phyloP scores from a whole-genome alignment of 192 early-diverging fungal species.

The Coemansia reversa region DNA sequence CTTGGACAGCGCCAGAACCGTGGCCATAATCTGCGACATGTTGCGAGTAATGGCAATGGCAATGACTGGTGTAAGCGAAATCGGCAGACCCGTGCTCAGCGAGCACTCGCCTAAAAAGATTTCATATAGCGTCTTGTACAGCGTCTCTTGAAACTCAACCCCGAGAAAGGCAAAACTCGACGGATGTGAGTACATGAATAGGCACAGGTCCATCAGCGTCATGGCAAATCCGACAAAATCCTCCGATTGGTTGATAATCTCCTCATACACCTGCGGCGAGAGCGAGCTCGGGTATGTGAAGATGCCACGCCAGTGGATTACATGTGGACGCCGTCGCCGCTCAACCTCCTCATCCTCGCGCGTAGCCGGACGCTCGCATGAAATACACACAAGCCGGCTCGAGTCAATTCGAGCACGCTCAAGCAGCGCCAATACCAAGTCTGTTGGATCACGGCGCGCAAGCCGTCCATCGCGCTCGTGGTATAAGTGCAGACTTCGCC shows the following conservation, averaged over 20 bases:
- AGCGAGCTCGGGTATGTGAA: constrained; percentile 46
- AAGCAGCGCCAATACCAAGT: constrained; percentile 39
- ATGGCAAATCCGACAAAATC: constrained; percentile 49
- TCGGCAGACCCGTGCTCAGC: constrained; percentile 39
- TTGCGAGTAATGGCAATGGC: constrained; percentile 48
- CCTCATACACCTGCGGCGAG: constrained; percentile 51
- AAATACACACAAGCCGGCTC: constrained; percentile 46
- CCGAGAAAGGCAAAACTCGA: constrained; percentile 49
- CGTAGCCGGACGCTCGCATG: constrained; percentile 42
- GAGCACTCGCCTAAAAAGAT: constrained; percentile 45
- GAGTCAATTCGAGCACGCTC: constrained; percentile 44
- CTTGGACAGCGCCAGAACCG: constrained; percentile 38
- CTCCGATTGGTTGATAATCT: constrained; percentile 36
- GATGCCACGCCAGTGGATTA: constrained; percentile 45
- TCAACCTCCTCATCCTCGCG: constrained; percentile 34
- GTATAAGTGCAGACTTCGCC: constrained; percentile 53
- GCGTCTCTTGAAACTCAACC: constrained; percentile 41
- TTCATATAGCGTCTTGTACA: constrained; percentile 54
- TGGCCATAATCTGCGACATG: constrained; percentile 52
- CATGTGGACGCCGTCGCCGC: constrained; percentile 33
- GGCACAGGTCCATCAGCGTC: constrained; percentile 51
- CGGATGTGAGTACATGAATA: constrained; percentile 55
- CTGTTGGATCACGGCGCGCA: constrained; percentile 34
- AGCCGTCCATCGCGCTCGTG: constrained; percentile 31
- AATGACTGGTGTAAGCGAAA: constrained; percentile 40